Conservation (phyloP, 176 grass and related monocot genomes). For the Musa schizocarpa region DNA sequence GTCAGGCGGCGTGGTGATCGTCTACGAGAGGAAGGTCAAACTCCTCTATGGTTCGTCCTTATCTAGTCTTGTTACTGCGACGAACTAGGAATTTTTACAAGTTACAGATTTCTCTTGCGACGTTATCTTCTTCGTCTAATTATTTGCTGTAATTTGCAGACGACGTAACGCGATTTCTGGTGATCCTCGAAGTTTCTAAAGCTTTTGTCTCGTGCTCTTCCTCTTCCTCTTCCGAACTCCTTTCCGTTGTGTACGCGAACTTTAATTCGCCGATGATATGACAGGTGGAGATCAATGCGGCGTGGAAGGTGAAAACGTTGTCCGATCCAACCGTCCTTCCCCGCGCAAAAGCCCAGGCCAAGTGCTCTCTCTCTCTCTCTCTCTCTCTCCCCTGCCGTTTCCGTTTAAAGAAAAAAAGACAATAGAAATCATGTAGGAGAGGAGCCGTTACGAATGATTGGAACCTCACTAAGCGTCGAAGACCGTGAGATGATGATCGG, state of each 20-base stretch:
- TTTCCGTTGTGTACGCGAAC: no score
- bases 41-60: conserved; percentile 53
- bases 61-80: background rate
- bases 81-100: background rate
- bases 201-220: background rate
- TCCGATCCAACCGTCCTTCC: conserved; percentile 46
- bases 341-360: conserved; percentile 76
- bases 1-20: conserved; percentile 87
- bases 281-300: conserved; percentile 63
- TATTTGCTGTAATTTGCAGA: conserved; percentile 30
- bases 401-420: no score
- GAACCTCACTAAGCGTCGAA: background rate
- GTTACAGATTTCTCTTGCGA: background rate
- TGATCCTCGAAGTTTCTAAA: conserved; percentile 18
- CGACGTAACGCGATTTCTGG: conserved; percentile 69
- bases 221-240: no score
- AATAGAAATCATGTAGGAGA: no score
- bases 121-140: background rate
- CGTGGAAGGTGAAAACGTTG: conserved; percentile 48
- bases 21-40: conserved; percentile 93
- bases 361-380: conserved; percentile 26
- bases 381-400: background rate
- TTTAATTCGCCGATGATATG: background rate
- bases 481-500: background rate
- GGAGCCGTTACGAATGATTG: background rate